Evolutionary conservation across 352 stramenopile species (phyloP), one percentile per base, ranked within the genome.

Genomic region (Phytophthora sojae): DNA sequence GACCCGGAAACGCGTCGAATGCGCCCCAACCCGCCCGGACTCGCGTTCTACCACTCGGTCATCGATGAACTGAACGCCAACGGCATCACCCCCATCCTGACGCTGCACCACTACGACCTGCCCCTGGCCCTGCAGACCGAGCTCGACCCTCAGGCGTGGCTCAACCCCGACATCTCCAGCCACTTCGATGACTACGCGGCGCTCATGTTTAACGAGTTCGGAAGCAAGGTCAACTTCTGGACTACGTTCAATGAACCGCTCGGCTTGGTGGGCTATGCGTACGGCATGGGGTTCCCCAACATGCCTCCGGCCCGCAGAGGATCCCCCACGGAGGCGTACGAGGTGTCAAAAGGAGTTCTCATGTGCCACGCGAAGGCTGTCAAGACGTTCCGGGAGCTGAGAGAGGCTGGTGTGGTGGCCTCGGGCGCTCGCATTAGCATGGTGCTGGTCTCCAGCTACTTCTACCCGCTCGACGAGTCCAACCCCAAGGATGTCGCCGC

Each of bases 241-340:
- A 91, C 97, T 26, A 99, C 96, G 9, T 89, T 99, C 63, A 99
- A 99, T 70, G 97, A 99, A 76, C 80, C 92, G 0, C 96, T 89
- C 75, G 93, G 79, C 1, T 85, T 97, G 14, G 79, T 85, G 11
- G 85, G 94, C n/a, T 79, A 91, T 42, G 95, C 86, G 7, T 99
- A 98, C 72, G 85, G 88, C 37, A 85, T 86, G 55, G 95, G 93
- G 29, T 70, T 69, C 44, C 71, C 60, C 1, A 74, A 74, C 49
- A 61, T 75, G 21, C 79, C 82, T 32, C 80, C 84, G 0, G 74
- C 72, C 6, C 57, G 71, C 39, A 71, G 58, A 25, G 62, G 82
- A 9, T 74, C 64, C 11, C 77, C 73, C 11, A 79, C 68, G 4
- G 74, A 85, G 26, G 61, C 70, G 4, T 92, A 92, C 65, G 58